Base-by-base conservation (phyloP, 495 filamentous ascomycete species). In the Xylaria venustula region DNA sequence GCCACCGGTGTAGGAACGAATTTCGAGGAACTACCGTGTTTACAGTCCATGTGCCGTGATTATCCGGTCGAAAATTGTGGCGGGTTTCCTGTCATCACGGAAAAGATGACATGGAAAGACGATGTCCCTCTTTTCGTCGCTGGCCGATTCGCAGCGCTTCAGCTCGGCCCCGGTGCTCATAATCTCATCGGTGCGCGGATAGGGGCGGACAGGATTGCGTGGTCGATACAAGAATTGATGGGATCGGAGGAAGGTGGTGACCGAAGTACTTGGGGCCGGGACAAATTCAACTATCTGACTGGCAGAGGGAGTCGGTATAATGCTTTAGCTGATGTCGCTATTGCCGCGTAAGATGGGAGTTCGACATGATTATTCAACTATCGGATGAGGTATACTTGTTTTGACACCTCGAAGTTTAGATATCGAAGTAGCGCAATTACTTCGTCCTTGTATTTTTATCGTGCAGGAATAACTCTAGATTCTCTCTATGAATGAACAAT, bases 101-200 rank as follows among this genome's bases (percentile, higher is more conserved):
- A 88, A 44, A 86, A 89, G 65, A 68, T 69, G 68, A 57, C 66
- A 7, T 88, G 85, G 86, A 71, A 73, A 50, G 66, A 81, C 4
- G 83, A 81, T 51, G 79, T 88, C 5, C 86, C 85, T 3, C 67
- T 88, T 7, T 88, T 87, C 63, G 66, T 87, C 54, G 83, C 85
- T 0, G 87, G 85, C 15, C 74, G 82, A 57, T 72, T 88, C 57
- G 85, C 82, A 0, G 80, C 75, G 6, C 64, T 88, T 41, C 75
- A 83, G 28, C 71, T 88, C 6, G 86, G 87, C 2, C 87, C 85
- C 30, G 82, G 78, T 12, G 85, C 84, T 1, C 79, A 79, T 15
- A 88, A 88, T 70, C 73, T 88, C 3, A 85, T 85, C 54, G 86
- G 86, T 5, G 83, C 85, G n/a, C 79, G 84, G 54, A 66, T 83